Conservation (phyloP, 2,329 filamentous ascomycete species). For the Trichoderma koningii region DNA sequence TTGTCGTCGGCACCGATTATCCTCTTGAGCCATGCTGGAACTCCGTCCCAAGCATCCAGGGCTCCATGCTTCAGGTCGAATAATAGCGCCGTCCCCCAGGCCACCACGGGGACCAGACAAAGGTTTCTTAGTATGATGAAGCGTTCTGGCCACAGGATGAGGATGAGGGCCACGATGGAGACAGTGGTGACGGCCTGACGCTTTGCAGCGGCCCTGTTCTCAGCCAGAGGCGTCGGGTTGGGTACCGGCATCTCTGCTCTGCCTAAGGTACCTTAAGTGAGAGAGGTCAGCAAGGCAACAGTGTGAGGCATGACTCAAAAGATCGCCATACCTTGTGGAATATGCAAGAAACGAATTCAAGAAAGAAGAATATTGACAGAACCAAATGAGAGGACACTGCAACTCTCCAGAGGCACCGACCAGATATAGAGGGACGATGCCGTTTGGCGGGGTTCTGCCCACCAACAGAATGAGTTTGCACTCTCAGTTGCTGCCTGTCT, state of each 20-base stretch:
- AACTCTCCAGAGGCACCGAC: neutral
- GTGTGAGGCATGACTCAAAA: neutral
- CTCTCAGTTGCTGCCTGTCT: neutral
- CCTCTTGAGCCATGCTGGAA: slow-evolving; percentile 20
- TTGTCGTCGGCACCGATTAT: slow-evolving; percentile 18
- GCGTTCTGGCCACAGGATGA: slow-evolving; percentile 20
- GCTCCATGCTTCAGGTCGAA: slow-evolving; percentile 19
- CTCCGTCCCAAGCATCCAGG: slow-evolving; percentile 16
- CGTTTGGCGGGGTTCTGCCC: slow-evolving; percentile 4
- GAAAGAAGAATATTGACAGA: neutral
- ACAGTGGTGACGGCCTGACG: slow-evolving; percentile 22
- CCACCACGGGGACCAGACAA: slow-evolving; percentile 13
- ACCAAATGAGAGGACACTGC: neutral
- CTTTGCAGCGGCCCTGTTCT: slow-evolving; percentile 15
- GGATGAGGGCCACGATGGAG: slow-evolving; percentile 6
- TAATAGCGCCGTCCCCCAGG: slow-evolving; percentile 14
- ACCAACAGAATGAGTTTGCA: neutral
- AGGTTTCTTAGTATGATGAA: slow-evolving; percentile 17
- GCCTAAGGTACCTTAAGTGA: neutral
- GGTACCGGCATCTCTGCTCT: slow-evolving; percentile 1
- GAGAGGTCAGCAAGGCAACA: neutral
- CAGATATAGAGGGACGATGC: neutral
- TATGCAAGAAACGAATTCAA: neutral
- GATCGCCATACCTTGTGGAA: neutral
- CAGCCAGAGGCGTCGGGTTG: neutral